Evolutionary conservation across 148 eudicot species (phyloP).

Genomic region (Simmondsia chinensis): DNA sequence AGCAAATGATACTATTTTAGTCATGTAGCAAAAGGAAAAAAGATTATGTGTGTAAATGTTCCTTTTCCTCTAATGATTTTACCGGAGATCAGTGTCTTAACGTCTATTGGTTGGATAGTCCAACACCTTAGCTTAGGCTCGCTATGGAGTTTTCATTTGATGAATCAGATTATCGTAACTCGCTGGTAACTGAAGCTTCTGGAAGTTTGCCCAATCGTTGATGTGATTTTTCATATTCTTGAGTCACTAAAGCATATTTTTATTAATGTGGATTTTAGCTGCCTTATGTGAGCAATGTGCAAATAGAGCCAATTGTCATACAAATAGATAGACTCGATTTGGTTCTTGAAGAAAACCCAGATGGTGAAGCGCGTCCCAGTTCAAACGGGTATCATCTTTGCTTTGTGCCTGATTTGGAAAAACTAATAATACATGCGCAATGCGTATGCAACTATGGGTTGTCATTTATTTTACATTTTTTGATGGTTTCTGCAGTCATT

Average conservation of each 20-base stretch:
- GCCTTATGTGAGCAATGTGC: conserved; percentile 84
- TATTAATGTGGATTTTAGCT: conserved; percentile 57
- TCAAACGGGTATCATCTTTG: conserved; percentile 44
- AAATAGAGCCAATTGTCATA: conserved; percentile 90
- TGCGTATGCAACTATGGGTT: not conserved
- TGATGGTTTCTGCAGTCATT: conserved; percentile 28
- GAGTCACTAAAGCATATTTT: too few relatives aligned
- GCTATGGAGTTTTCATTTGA: too few relatives aligned
- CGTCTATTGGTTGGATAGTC: not conserved
- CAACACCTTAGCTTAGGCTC: too few relatives aligned
- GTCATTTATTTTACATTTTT: not conserved
- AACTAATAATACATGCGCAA: not conserved
- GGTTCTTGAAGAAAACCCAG: conserved; percentile 89
- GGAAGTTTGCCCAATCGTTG: too few relatives aligned
- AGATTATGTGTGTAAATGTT: not conserved
- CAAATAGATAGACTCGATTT: conserved; percentile 90
- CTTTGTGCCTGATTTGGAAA: not conserved
- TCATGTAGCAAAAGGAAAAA: not conserved
- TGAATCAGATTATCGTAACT: too few relatives aligned
- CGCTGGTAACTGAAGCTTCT: too few relatives aligned
- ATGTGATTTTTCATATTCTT: not conserved
- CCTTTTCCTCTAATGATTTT: too few relatives aligned
- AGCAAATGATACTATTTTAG: too few relatives aligned
- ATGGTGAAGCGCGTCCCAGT: conserved; percentile 43
- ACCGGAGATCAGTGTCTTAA: not conserved